These are phyloP conservation scores for Chrysanthemum lavandulifolium DNA, from an alignment of 129 eudicot genomes.

Conservation along the genomic window DNA sequence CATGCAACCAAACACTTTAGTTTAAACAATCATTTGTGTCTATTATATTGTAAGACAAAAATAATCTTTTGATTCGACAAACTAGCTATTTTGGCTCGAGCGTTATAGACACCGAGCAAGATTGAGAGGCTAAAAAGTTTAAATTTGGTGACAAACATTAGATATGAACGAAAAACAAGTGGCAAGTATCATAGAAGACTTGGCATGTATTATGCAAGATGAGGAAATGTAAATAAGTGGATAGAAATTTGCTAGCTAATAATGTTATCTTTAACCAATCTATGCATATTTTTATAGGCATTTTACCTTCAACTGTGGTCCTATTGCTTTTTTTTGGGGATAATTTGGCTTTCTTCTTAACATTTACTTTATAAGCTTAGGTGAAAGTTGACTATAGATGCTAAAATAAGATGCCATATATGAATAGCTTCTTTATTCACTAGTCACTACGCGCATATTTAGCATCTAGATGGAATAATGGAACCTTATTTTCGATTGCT, in stretches of 20 bases:
- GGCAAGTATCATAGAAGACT: not conserved
- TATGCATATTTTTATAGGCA: not conserved
- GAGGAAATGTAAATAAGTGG: slow-evolving; percentile 20
- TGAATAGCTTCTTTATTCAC: too few relatives aligned
- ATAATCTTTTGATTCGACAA: slow-evolving; percentile 2
- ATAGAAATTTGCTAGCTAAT: not conserved
- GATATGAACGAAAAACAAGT: not conserved
- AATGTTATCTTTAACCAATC: not conserved
- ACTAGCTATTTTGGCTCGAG: not conserved
- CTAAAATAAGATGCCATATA: not conserved
- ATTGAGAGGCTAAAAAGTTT: not conserved
- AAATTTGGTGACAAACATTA: not conserved
- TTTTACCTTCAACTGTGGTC: slow-evolving; percentile 10
- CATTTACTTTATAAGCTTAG: not conserved
- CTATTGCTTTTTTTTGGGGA: slow-evolving; percentile 6
- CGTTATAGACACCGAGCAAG: not conserved
- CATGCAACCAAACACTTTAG: slow-evolving; percentile 9
- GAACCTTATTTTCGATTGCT: too few relatives aligned
- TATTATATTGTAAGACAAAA: not conserved
- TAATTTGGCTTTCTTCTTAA: not conserved
- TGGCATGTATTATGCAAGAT: not conserved
- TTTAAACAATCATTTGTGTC: slow-evolving; percentile 7
- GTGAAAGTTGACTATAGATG: slow-evolving; percentile 6
- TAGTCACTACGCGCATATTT: too few relatives aligned
- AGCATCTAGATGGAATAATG: too few relatives aligned